A percentile compares a stretch with the other conserved stretches of the same genome.
Conservation (phyloP, 805 yeast genomes). For the Tetrapisispora fleetii region DNA sequence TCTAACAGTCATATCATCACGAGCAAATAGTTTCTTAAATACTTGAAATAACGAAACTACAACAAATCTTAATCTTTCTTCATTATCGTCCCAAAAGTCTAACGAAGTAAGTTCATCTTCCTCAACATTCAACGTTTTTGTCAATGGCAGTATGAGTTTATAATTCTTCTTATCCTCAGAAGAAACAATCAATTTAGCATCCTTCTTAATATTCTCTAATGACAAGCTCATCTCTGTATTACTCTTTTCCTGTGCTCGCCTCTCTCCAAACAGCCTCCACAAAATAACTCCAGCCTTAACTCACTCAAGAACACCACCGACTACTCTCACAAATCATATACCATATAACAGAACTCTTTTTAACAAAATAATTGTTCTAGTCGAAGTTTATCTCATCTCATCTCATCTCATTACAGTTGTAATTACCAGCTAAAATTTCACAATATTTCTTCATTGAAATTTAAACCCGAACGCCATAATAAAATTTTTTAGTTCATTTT, state of each 20-base stretch:
- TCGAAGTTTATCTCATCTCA: background rate
- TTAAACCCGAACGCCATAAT: background rate
- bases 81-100: slow-evolving; percentile 5
- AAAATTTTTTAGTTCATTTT: background rate
- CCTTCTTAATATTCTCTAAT: slow-evolving; percentile 20
- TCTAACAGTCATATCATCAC: slow-evolving; percentile 23
- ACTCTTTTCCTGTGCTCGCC: background rate
- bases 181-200: slow-evolving; percentile 21
- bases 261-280: too few relatives aligned
- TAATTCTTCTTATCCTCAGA: slow-evolving; percentile 24
- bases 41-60: slow-evolving; percentile 25
- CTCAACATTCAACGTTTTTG: slow-evolving; percentile 14
- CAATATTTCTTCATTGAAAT: background rate
- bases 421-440: background rate
- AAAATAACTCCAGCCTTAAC: background rate
- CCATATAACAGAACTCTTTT: background rate
- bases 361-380: background rate
- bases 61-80: slow-evolving; percentile 20
- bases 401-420: slow-evolving; percentile 3
- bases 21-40: slow-evolving; percentile 24
- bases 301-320: background rate
- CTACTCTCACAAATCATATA: background rate
- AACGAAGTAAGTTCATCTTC: slow-evolving; percentile 7
- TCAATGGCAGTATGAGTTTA: slow-evolving; percentile 24
- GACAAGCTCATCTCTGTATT: slow-evolving; percentile 9